phyloP scores from a whole-genome alignment of 2,329 filamentous ascomycete genomes.

The Paecilomyces formosus region DNA sequence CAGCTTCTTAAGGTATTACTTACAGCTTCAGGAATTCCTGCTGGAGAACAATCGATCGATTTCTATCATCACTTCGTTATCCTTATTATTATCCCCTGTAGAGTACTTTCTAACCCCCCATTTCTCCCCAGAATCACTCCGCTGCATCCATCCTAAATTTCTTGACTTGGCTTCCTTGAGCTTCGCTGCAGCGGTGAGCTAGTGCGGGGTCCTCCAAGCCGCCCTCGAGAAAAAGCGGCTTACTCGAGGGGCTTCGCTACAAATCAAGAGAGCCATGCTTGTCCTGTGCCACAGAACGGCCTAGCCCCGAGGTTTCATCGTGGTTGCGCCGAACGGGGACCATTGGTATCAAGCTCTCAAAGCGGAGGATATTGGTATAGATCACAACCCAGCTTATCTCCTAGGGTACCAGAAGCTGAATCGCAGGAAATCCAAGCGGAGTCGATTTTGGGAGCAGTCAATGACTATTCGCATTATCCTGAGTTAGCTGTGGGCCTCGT shows the following conservation, averaged over 20 bases:
- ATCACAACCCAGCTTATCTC: background rate
- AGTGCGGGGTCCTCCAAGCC: background rate
- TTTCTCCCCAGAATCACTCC: background rate
- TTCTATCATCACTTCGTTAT: too few relatives aligned
- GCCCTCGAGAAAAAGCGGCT: background rate
- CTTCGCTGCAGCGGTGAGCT: background rate
- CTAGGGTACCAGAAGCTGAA: background rate
- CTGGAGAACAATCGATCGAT: too few relatives aligned
- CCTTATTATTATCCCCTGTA: too few relatives aligned
- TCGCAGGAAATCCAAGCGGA: background rate
- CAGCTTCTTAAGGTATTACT: too few relatives aligned
- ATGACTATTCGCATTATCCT: background rate
- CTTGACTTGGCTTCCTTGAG: background rate
- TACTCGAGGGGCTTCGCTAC: background rate
- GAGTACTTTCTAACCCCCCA: too few relatives aligned
- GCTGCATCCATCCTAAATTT: background rate
- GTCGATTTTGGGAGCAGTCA: background rate
- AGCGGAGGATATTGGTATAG: background rate
- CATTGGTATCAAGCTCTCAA: background rate
- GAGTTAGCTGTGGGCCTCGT: background rate
- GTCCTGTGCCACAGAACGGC: background rate
- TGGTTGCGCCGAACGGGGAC: background rate
- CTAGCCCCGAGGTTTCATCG: background rate
- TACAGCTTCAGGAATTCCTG: too few relatives aligned
- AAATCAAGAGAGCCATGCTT: background rate